These are phyloP conservation scores for Tulasnella calospora DNA, from an alignment of 768 basidiomycete species.

Conservation along the genomic window DNA sequence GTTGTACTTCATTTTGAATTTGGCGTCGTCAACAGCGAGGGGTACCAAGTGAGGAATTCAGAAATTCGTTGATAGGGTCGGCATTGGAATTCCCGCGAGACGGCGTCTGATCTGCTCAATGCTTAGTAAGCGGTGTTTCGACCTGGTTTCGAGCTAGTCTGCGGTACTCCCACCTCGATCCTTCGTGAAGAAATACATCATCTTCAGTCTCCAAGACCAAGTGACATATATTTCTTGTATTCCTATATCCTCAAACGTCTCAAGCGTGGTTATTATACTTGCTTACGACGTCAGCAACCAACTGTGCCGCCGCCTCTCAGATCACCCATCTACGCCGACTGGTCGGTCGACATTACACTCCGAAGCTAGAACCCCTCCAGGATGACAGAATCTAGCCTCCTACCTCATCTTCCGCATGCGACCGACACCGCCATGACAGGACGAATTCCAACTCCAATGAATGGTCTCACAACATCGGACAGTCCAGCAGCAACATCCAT, in stretches of 20 bases:
- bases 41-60: background rate
- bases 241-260: background rate
- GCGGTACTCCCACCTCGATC: background rate
- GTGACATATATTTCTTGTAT: background rate
- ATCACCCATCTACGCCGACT: background rate
- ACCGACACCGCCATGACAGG: background rate
- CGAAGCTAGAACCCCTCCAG: background rate
- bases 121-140: background rate
- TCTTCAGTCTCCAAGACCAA: background rate
- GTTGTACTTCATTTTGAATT: conserved; percentile 14
- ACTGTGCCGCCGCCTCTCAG: background rate
- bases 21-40: conserved; percentile 6
- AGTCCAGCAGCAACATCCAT: background rate
- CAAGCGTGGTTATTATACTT: background rate
- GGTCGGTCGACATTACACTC: background rate
- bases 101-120: background rate
- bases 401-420: background rate
- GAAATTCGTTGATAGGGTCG: conserved; percentile 13
- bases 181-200: background rate
- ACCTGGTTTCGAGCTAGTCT: background rate
- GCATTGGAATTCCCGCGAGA: background rate
- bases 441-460: background rate
- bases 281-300: background rate
- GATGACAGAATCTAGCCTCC: background rate
- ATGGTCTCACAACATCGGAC: background rate